Evolutionary conservation across 2,329 filamentous ascomycete species (phyloP).

Genomic region (Cercospora nicotianae): DNA sequence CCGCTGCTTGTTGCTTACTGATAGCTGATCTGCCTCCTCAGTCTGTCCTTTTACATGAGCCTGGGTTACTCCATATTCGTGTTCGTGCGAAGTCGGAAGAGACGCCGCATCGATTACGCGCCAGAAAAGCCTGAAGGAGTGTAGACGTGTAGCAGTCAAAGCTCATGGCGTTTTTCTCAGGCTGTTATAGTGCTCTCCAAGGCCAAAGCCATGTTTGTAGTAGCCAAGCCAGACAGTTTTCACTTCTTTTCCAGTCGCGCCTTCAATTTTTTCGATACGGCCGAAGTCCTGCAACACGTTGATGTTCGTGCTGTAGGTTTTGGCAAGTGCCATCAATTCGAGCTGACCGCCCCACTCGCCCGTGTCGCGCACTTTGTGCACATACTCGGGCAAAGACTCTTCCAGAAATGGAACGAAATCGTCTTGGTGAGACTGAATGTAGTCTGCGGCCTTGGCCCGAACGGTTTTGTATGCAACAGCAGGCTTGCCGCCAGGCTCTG

Average conservation of each 20-base stretch:
- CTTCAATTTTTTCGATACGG: slow-evolving; percentile 69
- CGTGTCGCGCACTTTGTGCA: slow-evolving; percentile 75
- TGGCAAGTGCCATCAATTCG: slow-evolving; percentile 81
- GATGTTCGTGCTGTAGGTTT: slow-evolving; percentile 76
- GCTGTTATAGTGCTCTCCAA: slow-evolving; percentile 98
- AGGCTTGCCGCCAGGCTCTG: slow-evolving; percentile 18
- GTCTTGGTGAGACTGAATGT: slow-evolving; percentile 70
- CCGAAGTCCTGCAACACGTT: slow-evolving; percentile 82
- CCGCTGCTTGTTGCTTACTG: neutral
- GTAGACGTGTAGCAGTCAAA: neutral
- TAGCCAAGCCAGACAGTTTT: slow-evolving; percentile 87
- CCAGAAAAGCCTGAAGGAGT: neutral
- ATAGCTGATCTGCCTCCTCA: neutral
- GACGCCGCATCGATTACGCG: neutral
- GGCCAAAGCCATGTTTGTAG: slow-evolving; percentile 87
- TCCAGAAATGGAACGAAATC: slow-evolving; percentile 88
- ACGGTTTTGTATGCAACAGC: slow-evolving; percentile 62
- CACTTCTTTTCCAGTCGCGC: slow-evolving; percentile 34
- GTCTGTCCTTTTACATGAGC: slow-evolving; percentile 16
- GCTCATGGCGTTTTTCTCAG: slow-evolving; percentile 48
- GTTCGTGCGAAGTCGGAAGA: slow-evolving; percentile 10
- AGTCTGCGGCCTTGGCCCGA: slow-evolving; percentile 70
- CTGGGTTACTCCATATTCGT: slow-evolving; percentile 14
- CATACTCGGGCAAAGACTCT: slow-evolving; percentile 72
- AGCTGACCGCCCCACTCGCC: slow-evolving; percentile 96